Evolutionary conservation across 108 stramenopile species (phyloP), one percentile per base, ranked within the genome.

Genomic region (Chaetoceros tenuissimus): DNA sequence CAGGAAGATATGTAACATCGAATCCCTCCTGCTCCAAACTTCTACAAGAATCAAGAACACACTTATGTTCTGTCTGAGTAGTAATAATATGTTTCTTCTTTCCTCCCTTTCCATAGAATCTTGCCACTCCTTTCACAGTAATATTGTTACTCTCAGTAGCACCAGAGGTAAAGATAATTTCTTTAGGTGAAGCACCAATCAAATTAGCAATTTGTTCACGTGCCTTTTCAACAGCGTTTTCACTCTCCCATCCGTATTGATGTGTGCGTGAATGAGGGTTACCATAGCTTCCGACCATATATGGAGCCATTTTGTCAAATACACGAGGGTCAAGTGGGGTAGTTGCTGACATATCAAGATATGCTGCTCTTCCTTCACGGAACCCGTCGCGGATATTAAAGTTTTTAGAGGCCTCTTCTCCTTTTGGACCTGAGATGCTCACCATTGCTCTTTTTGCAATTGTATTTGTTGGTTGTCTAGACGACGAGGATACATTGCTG

Each of bases 61-160:
- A 99, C 72, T 99, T 99, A 77, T 99, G 99, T 67, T 99, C 99
- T 21, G 95, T 99, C 75, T 98, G 97, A 0, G 97, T 97, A 28
- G 99, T 99, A 63, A 99, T 94, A 25, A 99, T 64, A 72, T 99
- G 99, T 51, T 86, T 86, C 67, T 81, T 82, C 63, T 77, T 80
- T 25, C 77, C 77, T 1, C 82, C 66, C 30, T 72, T 81, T 31
- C 85, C 74, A 73, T 96, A 96, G 64, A 96, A 96, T 55, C 89
- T 92, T 16, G 94, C 96, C 17, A 94, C 89, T 16, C 99, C 97
- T 87, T 99, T 99, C 72, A 99, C 95, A 62, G 85, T 79, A 28
- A 97, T 46, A 68, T 99, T 99, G 82, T 99, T 99, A 51, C 77
- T 76, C 76, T 99, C 99, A 13, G 99, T 99, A 13, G 99, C 99